Base-by-base conservation (phyloP, 2,329 filamentous ascomycete genomes). In the Aspergillus piperis region DNA sequence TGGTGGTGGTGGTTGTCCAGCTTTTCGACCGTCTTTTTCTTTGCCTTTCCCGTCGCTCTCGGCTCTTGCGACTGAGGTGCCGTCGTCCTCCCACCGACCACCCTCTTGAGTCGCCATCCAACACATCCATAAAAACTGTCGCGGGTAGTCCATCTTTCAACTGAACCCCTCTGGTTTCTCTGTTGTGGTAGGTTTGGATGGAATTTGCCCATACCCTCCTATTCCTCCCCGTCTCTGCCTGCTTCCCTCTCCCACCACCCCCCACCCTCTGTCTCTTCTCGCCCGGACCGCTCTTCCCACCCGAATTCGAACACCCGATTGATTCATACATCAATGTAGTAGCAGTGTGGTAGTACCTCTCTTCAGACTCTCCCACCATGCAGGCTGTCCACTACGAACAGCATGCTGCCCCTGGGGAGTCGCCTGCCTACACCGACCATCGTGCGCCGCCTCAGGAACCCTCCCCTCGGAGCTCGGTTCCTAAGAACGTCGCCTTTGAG, bases 401-500 rank as follows among this genome's bases (percentile, higher is more conserved):
- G 63, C 72, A 67, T 67, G 66, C 70, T 61, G 71, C 69, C 64
- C 71, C 72, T 63, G 66, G 70, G 62, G 73, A 75, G 62, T 70
- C 71, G 48, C 63, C 69, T 52, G 67, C 64, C 56, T 70, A 69
- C 56, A 63, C 66, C 59, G 69, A 70, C 58, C 64, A 60, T 60
- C 67, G 66, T 62, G 68, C 66, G 62, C 65, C 66, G 62, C 65
- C 70, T 54, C 73, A 76, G 63, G 74, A 76, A 55, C 60, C 66
- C 60, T 77, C 77, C 55, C 75, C 75, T 52, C 73, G 69, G 62
- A 75, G 67, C 55, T 75, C 75, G 42, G 71, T 73, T 50, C 80
- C 79, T 57, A 88, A 88, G 77, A 85, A 87, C 72, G 83, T 88
- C 72, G 83, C 85, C 68, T 88, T 88, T 71, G 84, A 88, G 75